phyloP scores from a whole-genome alignment of 148 eudicot genomes.

The Rhododendron griersonianum region DNA sequence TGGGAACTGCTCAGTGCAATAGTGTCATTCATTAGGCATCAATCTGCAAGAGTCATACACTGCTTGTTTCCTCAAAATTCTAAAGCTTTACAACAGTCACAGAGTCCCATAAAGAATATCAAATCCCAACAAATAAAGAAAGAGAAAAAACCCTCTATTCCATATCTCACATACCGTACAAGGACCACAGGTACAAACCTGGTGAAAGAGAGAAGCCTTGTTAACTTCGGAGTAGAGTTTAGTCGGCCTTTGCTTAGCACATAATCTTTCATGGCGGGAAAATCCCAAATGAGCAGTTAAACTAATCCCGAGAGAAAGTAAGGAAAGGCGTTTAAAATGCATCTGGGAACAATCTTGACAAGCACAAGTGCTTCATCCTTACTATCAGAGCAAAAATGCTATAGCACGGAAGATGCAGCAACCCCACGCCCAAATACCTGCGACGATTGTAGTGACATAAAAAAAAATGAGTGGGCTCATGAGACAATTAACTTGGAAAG shows the following conservation, averaged over 20 bases:
- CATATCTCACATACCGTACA: background rate
- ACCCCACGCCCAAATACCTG: conserved; percentile 64
- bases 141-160: background rate
- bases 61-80: conserved; percentile 7
- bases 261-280: background rate
- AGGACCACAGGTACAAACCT: background rate
- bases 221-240: background rate
- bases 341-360: conserved; percentile 40
- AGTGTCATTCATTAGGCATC: background rate
- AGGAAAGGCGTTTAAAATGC: background rate
- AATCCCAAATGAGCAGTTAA: background rate
- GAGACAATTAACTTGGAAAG: background rate
- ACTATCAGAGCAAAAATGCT: conserved; percentile 43
- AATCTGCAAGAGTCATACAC: background rate
- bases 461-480: background rate
- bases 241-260: background rate
- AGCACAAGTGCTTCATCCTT: conserved; percentile 42
- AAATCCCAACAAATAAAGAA: background rate
- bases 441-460: background rate
- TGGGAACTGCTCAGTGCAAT: background rate
- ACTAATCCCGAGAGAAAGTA: background rate
- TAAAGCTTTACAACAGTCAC: background rate
- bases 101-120: background rate
- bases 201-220: background rate
- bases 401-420: conserved; percentile 61